Conservation (phyloP, 2,329 filamentous ascomycete genomes). For the Colletotrichum sublineola region DNA sequence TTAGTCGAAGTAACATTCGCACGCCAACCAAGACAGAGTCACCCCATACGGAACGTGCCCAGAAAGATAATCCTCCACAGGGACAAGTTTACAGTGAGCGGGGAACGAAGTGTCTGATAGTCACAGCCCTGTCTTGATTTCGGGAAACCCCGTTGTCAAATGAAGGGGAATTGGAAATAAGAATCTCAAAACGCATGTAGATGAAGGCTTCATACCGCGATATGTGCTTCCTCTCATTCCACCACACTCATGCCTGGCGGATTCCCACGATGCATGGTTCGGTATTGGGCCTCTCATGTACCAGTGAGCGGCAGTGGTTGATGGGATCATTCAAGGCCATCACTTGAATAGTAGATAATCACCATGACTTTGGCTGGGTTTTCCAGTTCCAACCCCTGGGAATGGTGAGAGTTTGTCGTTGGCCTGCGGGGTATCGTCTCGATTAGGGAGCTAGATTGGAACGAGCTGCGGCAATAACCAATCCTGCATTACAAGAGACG, state of each 20-base stretch:
- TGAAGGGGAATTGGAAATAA: background rate
- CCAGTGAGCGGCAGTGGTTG: constrained; percentile 4
- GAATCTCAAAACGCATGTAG: background rate
- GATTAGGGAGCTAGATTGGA: background rate
- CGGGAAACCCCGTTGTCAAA: background rate
- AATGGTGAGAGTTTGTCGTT: background rate
- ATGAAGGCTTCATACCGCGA: background rate
- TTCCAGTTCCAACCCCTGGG: background rate
- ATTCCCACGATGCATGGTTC: background rate
- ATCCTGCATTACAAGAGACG: background rate
- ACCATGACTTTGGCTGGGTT: background rate
- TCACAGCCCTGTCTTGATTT: constrained; percentile 19
- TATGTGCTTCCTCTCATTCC: background rate
- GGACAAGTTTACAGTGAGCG: constrained; percentile 1
- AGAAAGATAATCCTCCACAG: constrained; percentile 8
- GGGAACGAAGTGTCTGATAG: constrained; percentile 6
- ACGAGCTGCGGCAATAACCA: background rate
- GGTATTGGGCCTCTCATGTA: background rate
- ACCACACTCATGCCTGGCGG: background rate
- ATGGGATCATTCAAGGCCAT: background rate
- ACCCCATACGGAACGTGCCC: background rate
- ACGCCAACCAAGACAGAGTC: constrained; percentile 5
- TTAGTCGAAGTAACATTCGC: background rate
- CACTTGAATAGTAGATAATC: background rate
- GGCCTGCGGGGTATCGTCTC: background rate